Conservation (phyloP, 805 yeast genomes). For the Cyberlindnera euphorbiae region DNA sequence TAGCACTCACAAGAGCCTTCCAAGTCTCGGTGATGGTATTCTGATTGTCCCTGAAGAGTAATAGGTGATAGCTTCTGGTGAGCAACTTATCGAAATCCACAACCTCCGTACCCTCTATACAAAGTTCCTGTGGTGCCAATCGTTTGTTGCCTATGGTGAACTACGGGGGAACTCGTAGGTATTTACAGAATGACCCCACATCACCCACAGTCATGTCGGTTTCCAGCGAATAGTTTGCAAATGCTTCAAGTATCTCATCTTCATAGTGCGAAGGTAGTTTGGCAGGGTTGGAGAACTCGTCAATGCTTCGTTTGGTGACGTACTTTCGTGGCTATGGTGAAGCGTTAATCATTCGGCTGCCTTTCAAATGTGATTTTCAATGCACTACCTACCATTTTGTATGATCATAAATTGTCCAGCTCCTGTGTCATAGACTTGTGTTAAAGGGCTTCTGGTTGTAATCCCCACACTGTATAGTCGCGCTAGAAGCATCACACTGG, state of each 20-base stretch:
- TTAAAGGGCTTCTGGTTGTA: too few relatives aligned
- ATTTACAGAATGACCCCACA: slow-evolving; percentile 26
- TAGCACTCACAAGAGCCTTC: slow-evolving; percentile 30
- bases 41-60: slow-evolving; percentile 36
- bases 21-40: slow-evolving; percentile 35
- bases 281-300: slow-evolving; percentile 28
- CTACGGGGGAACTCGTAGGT: slow-evolving; percentile 29
- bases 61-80: slow-evolving; percentile 35
- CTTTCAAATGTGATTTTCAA: background rate
- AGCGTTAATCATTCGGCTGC: background rate
- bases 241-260: slow-evolving; percentile 39
- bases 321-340: slow-evolving; percentile 17
- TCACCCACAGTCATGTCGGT: slow-evolving; percentile 35
- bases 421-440: too few relatives aligned
- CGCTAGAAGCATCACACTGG: too few relatives aligned
- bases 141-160: slow-evolving; percentile 27
- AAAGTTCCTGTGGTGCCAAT: slow-evolving; percentile 23
- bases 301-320: slow-evolving; percentile 19
- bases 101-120: slow-evolving; percentile 37
- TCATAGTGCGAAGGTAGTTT: slow-evolving; percentile 40
- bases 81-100: slow-evolving; percentile 45
- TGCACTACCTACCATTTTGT: background rate
- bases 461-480: too few relatives aligned
- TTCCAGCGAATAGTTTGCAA: slow-evolving; percentile 36
- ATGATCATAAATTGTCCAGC: too few relatives aligned